Percentiles rank a stretch among this genome's conserved stretches.
Conservation (phyloP, 1,284 basidiomycete species). For the Leccinum ponderosum region DNA sequence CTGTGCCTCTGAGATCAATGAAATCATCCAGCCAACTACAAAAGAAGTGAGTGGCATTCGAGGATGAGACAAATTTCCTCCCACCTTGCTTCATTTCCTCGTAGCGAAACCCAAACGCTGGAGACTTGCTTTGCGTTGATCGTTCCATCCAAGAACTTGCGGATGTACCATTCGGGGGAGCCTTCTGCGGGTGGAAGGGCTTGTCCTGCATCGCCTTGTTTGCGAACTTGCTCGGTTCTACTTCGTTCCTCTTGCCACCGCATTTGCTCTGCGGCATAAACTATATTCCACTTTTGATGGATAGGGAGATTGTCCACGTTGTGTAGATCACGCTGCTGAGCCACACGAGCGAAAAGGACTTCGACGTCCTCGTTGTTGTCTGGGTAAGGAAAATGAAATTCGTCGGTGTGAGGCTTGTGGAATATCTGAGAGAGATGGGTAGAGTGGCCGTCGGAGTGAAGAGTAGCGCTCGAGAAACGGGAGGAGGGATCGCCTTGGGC, state of each 20-base stretch:
- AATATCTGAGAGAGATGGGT: conserved; percentile 58
- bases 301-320: conserved; percentile 62
- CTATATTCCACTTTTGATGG: conserved; percentile 93
- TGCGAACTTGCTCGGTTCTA: conserved; percentile 59
- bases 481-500: conserved; percentile 60
- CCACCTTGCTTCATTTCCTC: conserved; percentile 80
- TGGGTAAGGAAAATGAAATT: conserved; percentile 76
- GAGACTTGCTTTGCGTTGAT: conserved; percentile 82
- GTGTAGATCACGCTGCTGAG: conserved; percentile 64
- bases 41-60: conserved; percentile 11
- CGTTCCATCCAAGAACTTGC: conserved; percentile 85
- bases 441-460: conserved; percentile 50
- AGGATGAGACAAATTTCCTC: conserved; percentile 1
- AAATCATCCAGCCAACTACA: conserved; percentile 83
- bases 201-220: conserved; percentile 57
- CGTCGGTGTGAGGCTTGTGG: conserved; percentile 52
- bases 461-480: conserved; percentile 58
- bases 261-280: conserved; percentile 82
- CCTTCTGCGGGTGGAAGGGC: conserved; percentile 54
- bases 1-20: conserved; percentile 77
- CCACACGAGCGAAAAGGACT: conserved; percentile 73
- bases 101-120: conserved; percentile 77
- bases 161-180: conserved; percentile 87
- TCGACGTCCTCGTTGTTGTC: conserved; percentile 75
- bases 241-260: conserved; percentile 74